These are phyloP conservation scores for Botrytis sinoallii DNA, from an alignment of 2,329 filamentous ascomycete genomes.

Conservation along the genomic window DNA sequence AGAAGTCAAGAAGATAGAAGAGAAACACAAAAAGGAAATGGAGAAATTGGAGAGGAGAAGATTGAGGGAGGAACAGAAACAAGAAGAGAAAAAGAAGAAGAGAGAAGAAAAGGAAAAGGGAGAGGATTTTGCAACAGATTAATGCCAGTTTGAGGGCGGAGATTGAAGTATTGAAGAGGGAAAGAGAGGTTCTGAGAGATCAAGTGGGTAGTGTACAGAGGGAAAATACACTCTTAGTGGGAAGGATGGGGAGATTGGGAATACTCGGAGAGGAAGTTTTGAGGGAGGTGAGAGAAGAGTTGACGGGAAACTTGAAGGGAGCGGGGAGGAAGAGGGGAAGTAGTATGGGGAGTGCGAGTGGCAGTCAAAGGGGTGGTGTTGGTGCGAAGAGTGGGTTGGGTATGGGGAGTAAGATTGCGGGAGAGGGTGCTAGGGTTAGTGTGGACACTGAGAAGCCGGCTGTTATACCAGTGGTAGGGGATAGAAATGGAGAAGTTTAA, in stretches of 20 bases:
- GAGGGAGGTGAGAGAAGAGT: constrained; percentile 31
- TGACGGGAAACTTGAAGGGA: constrained; percentile 8
- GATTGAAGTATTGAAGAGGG: constrained; percentile 53
- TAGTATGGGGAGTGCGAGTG: constrained; percentile 26
- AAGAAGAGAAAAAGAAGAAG: constrained; percentile 51
- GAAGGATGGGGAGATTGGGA: constrained; percentile 49
- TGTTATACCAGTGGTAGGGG: background rate
- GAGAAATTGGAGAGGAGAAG: constrained; percentile 63
- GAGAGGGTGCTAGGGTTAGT: background rate
- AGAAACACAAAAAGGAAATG: constrained; percentile 62
- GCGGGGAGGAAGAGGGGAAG: constrained; percentile 27
- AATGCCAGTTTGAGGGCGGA: constrained; percentile 49
- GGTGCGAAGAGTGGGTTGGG: background rate
- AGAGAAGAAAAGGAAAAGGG: constrained; percentile 52
- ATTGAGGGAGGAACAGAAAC: constrained; percentile 59
- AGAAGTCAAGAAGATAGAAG: constrained; percentile 63
- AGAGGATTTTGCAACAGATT: constrained; percentile 45
- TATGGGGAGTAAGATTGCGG: background rate
- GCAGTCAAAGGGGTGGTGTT: background rate
- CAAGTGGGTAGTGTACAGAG: constrained; percentile 57
- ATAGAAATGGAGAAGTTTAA: background rate
- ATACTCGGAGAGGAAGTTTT: constrained; percentile 33
- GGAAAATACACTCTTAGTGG: constrained; percentile 58
- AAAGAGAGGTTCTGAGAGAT: constrained; percentile 52
- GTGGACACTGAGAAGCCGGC: background rate